phyloP scores from a whole-genome alignment of 768 basidiomycete species.

The Daedalea quercina region DNA sequence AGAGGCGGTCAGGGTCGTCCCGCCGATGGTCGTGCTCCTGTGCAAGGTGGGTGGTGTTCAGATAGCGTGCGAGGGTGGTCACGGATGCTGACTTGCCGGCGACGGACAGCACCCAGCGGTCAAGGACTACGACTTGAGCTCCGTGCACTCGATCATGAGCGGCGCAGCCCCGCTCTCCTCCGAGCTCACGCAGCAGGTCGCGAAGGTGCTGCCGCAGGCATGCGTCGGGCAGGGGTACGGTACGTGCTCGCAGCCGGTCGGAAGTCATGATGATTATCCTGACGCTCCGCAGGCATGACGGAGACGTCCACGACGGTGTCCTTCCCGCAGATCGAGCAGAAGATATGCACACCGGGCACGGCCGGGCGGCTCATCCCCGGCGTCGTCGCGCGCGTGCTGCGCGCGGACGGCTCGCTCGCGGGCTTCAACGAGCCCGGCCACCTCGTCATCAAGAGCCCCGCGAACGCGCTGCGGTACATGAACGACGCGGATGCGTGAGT shows the following conservation, averaged over 20 bases:
- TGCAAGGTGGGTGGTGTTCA: conserved; percentile 29
- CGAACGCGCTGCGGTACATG: conserved; percentile 52
- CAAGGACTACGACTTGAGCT: conserved; percentile 41
- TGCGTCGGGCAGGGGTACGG: conserved; percentile 17
- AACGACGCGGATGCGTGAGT: conserved; percentile 57
- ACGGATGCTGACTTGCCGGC: neutral
- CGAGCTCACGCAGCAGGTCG: conserved; percentile 35
- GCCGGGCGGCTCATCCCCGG: conserved; percentile 57
- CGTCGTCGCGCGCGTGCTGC: conserved; percentile 47
- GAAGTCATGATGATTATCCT: too few species aligned
- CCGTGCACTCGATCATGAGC: conserved; percentile 42
- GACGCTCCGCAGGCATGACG: conserved; percentile 39
- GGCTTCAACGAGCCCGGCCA: conserved; percentile 56
- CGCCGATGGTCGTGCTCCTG: conserved; percentile 23
- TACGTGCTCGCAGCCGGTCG: neutral
- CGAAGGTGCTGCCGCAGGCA: conserved; percentile 19
- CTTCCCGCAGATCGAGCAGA: conserved; percentile 36
- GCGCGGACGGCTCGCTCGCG: conserved; percentile 49
- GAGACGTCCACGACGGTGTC: conserved; percentile 53
- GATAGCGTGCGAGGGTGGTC: too few species aligned
- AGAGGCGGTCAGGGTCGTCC: neutral
- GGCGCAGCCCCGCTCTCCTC: conserved; percentile 55
- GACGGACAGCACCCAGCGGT: conserved; percentile 41
- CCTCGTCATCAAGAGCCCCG: conserved; percentile 51
- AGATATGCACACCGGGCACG: conserved; percentile 44